Base-by-base conservation (phyloP, 176 grass and related monocot species). In the Eragrostis nindensis region DNA sequence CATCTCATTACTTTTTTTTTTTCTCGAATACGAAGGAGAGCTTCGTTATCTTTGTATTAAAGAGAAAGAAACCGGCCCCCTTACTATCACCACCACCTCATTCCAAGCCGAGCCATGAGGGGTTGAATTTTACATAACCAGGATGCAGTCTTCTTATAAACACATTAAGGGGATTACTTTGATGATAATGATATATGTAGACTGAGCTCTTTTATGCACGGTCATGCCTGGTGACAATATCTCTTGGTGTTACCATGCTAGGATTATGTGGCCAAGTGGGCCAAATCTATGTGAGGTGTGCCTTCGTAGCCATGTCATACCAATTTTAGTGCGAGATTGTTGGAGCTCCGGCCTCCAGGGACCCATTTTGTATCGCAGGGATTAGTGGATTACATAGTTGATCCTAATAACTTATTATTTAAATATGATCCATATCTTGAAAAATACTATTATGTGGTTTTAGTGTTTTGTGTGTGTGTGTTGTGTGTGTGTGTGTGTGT, bases 201-300 rank as follows among this genome's bases (percentile, higher is more conserved):
- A 66, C 13, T 2, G 24, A 24, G 13, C 24, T 2, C 21, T 17
- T 74, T 38, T 53, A 54, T 54, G 13, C 2, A 41, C 42, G 63
- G 16, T 46, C 27, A 10, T 22, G 0, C 52, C 16, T 17, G n/a
- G 40, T 38, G 55, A 55, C 77, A 21, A 79, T 8, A 9, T 7
- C 52, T 67, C 1, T 22, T 49, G 6, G 66, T 50, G 7, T 16
- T 30, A 66, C 2, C 27, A 6, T 71, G 3, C 38, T 72, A 66
- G 26, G 46, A 66, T 73, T 66, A 26, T 19, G 30, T 50, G n/a
- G n/a, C n/a, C n/a, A n/a, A n/a, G n/a, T n/a, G n/a, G 59, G 18
- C 14, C 25, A 54, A 43, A 70, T 36, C 67, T 79, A 79, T 53
- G 24, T 75, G 36, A 75, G 21, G 8, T 40, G 26, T 50, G n/a